A percentile compares a stretch with the other conserved stretches of the same genome.
phyloP scores from a whole-genome alignment of 768 basidiomycete genomes.

The Psilocybe tampanensis region DNA sequence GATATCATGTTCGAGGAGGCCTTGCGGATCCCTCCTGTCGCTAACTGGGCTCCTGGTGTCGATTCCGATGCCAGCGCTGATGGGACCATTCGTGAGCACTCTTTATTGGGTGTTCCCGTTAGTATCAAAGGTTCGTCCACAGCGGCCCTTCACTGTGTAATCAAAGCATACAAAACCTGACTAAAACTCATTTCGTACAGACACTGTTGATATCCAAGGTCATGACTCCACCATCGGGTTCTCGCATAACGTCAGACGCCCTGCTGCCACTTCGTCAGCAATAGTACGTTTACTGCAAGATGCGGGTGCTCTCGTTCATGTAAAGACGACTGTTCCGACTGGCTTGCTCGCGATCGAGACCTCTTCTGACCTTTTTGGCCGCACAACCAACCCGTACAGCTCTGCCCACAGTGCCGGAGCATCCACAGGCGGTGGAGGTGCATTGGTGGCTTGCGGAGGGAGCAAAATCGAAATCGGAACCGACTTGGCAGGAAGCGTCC shows the following conservation, averaged over 20 bases:
- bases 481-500: conserved; percentile 73
- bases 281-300: conserved; percentile 58
- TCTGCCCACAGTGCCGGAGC: conserved; percentile 55
- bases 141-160: conserved; percentile 11
- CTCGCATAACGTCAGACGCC: conserved; percentile 49
- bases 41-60: conserved; percentile 40
- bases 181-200: conserved; percentile 22
- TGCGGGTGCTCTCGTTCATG: conserved; percentile 64
- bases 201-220: conserved; percentile 53
- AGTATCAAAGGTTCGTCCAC: conserved; percentile 58
- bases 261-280: conserved; percentile 49
- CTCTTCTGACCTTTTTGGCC: conserved; percentile 61
- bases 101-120: conserved; percentile 68
- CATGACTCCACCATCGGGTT: conserved; percentile 67
- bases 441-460: conserved; percentile 66
- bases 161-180: conserved; percentile 1
- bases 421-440: conserved; percentile 71
- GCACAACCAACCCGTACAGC: conserved; percentile 66
- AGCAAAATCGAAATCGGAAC: conserved; percentile 71
- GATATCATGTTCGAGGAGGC: conserved; percentile 62
- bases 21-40: conserved; percentile 37
- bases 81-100: conserved; percentile 40
- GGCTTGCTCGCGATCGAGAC: conserved; percentile 62
- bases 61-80: conserved; percentile 36
- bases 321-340: conserved; percentile 64